Percentiles rank a stretch among this genome's conserved stretches.
Evolutionary conservation across 2,329 filamentous ascomycete genomes (phyloP).

Genomic region (Dendryphion nanum): DNA sequence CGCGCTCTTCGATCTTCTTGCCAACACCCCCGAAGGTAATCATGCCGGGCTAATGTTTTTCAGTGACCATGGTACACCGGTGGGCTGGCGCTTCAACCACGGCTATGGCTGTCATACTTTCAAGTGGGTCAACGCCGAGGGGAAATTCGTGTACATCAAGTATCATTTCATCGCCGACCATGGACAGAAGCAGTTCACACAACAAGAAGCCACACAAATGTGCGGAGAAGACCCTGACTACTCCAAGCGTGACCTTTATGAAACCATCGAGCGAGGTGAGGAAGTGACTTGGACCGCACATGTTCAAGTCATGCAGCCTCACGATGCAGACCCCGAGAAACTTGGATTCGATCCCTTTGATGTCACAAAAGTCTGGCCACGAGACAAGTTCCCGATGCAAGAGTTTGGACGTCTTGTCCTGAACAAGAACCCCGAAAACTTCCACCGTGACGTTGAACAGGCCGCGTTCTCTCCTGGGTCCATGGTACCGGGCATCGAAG

Average conservation of each 20-base stretch:
- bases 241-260: conserved; percentile 53
- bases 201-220: conserved; percentile 50
- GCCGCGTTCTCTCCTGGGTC: conserved; percentile 68
- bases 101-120: conserved; percentile 54
- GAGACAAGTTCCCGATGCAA: conserved; percentile 52
- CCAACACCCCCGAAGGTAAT: conserved; percentile 53
- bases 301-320: conserved; percentile 53
- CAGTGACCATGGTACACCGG: conserved; percentile 55
- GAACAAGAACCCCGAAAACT: conserved; percentile 59
- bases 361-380: conserved; percentile 56
- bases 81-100: conserved; percentile 57
- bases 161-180: conserved; percentile 56
- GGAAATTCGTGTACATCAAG: conserved; percentile 54
- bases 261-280: conserved; percentile 53
- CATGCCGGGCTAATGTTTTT: conserved; percentile 57
- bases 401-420: conserved; percentile 54
- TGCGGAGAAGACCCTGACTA: conserved; percentile 52
- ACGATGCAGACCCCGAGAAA: conserved; percentile 54
- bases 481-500: conserved; percentile 65
- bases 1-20: conserved; percentile 65
- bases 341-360: conserved; percentile 57
- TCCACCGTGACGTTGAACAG: conserved; percentile 68
- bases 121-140: conserved; percentile 54
- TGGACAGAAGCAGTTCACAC: conserved; percentile 52
- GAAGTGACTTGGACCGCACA: conserved; percentile 53